These are phyloP conservation scores for Kwoniella sp. DNA, from an alignment of 768 basidiomycete genomes.

Conservation along the genomic window DNA sequence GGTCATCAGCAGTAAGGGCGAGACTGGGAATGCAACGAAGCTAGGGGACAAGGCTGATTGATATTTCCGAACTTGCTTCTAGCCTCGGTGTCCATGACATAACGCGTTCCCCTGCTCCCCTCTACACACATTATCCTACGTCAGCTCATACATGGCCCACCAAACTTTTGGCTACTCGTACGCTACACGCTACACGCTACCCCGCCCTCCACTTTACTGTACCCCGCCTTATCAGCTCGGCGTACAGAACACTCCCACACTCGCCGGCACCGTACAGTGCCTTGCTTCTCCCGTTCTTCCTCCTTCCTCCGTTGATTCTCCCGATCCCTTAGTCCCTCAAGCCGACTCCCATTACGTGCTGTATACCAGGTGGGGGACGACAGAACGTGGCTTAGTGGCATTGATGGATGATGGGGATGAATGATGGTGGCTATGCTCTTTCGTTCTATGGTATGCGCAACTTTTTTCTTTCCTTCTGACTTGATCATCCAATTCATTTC, in stretches of 20 bases:
- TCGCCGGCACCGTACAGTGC: background rate
- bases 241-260: background rate
- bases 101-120: too few relatives aligned
- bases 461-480: too few relatives aligned
- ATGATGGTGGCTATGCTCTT: background rate
- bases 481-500: background rate
- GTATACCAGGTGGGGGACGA: background rate
- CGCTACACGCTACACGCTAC: too few relatives aligned
- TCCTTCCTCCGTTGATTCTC: background rate
- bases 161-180: too few relatives aligned
- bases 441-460: background rate
- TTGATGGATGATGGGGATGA: background rate
- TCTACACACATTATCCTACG: background rate
- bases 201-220: background rate
- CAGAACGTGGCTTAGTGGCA: background rate
- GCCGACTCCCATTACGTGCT: background rate
- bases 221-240: background rate
- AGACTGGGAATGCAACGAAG: too few relatives aligned
- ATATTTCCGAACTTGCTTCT: too few relatives aligned
- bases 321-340: too few relatives aligned
- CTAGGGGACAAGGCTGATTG: too few relatives aligned
- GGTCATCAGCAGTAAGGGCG: too few relatives aligned
- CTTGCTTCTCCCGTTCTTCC: background rate
- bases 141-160: background rate
- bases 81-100: too few relatives aligned